phyloP scores from a whole-genome alignment of 768 basidiomycete species.

The Lactarius sanguifluus region DNA sequence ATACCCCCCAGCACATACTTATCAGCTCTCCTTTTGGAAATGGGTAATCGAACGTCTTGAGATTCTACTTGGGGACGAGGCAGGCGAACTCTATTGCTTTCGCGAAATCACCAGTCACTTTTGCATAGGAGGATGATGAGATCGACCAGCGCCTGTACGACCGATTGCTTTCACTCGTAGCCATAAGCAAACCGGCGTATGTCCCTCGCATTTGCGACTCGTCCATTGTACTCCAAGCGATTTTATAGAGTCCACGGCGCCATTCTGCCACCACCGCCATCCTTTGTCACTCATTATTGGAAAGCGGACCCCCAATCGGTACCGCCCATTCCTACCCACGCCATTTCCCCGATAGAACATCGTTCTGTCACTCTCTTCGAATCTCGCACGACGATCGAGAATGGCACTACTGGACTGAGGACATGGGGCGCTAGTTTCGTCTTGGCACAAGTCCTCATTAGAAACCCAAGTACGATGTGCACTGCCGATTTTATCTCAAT shows the following conservation, averaged over 20 bases:
- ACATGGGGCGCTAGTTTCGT: slow-evolving; percentile 77
- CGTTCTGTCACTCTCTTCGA: slow-evolving; percentile 63
- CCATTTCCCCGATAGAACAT: slow-evolving; percentile 31
- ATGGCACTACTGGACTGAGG: slow-evolving; percentile 74
- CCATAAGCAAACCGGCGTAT: slow-evolving; percentile 35
- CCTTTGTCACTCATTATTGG: slow-evolving; percentile 73
- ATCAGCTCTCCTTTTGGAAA: slow-evolving; percentile 73
- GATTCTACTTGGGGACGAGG: slow-evolving; percentile 45
- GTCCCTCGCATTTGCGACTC: slow-evolving; percentile 29
- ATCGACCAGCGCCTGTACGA: slow-evolving; percentile 67
- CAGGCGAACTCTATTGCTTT: slow-evolving; percentile 35
- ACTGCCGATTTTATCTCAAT: neutral
- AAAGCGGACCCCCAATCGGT: slow-evolving; percentile 21
- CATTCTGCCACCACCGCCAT: slow-evolving; percentile 44
- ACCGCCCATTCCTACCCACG: neutral
- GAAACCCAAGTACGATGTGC: slow-evolving; percentile 48
- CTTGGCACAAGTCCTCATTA: slow-evolving; percentile 60
- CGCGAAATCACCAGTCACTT: slow-evolving; percentile 21
- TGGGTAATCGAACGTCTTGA: slow-evolving; percentile 62
- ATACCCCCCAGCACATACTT: slow-evolving; percentile 64
- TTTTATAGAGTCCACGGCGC: slow-evolving; percentile 27
- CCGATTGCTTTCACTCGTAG: slow-evolving; percentile 52
- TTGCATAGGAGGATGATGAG: slow-evolving; percentile 49
- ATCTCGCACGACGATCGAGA: slow-evolving; percentile 70
- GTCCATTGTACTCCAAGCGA: slow-evolving; percentile 31